Evolutionary conservation across 371 early-diverging fungal species (phyloP), one percentile per base, ranked within the genome.

Genomic region (Amoeboaphelidium protococcarum): DNA sequence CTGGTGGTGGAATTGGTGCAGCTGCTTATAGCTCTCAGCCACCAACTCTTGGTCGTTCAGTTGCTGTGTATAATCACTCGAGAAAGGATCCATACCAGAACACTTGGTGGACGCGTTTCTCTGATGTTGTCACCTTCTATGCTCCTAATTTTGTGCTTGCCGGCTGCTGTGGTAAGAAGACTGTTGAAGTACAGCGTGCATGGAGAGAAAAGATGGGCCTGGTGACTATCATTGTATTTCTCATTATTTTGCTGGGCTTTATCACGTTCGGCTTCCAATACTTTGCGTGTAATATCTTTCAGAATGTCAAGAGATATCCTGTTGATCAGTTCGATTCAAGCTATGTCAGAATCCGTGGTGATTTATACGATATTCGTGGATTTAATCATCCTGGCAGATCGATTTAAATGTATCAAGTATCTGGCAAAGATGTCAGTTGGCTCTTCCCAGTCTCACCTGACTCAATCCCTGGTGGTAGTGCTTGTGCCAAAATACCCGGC

Each of bases 161-260:
- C 13, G 37, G 37, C 6, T 46, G 37, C 37, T 4, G 12, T 42
- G 42, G 42, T 4, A 42, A 12, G 22, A 42, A 4, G 4, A 21
- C 10, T 19, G 21, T 19, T 19, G 12, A 6, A 42, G 22, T 37
- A 40, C 50, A 47, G 23, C 49, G 45, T 13, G 58, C 56, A 1
- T 58, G 52, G 53, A 51, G 58, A 45, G 58, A 58, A 47, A 58
- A 58, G 25, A 42, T 58, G 4, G 53, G 51, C 2, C 56, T 58
- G 13, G 48, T 48, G 47, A 47, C 49, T 26, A 37, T 58, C 13
- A 56, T 58, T 19, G 27, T 47, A 3, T 26, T 55, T 4, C 50
- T 53, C 10, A 56, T 56, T 46, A 23, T 44, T n/a, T 13, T 44
- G 4, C 4, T 44, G 6, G 44, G 44, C 19, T 44, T 44, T 37